Percentiles rank a stretch among this genome's conserved stretches.
Evolutionary conservation across 257 asterid species (phyloP).

Genomic region (Verbascum thapsus): DNA sequence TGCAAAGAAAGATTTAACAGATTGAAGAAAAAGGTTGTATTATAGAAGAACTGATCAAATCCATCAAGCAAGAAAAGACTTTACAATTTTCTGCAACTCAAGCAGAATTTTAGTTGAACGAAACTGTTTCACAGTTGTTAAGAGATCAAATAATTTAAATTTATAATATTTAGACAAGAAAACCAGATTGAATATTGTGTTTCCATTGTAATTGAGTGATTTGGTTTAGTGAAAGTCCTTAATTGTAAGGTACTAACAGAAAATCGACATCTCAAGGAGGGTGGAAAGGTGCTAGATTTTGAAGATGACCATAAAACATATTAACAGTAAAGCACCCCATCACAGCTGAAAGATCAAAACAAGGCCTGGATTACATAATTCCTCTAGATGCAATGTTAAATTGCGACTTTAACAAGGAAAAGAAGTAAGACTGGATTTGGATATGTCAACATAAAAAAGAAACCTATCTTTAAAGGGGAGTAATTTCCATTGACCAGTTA

Average conservation of each 20-base stretch:
- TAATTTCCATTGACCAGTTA: slow-evolving; percentile 1
- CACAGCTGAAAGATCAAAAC: slow-evolving; percentile 3
- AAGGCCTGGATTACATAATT: slow-evolving; percentile 3
- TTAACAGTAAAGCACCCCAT: background rate
- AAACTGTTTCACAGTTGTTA: slow-evolving; percentile 3
- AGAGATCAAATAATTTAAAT: background rate
- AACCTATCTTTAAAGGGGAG: background rate
- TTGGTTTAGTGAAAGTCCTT: slow-evolving; percentile 1
- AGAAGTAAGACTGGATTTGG: background rate
- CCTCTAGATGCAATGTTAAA: background rate
- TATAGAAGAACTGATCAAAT: slow-evolving; percentile 4
- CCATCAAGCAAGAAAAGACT: slow-evolving; percentile 4
- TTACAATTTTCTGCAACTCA: background rate
- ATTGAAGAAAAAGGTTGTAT: slow-evolving; percentile 2
- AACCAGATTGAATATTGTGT: background rate
- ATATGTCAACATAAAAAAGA: slow-evolving; percentile 6
- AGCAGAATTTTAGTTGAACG: slow-evolving; percentile 18
- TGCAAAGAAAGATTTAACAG: background rate
- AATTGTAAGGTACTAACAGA: background rate
- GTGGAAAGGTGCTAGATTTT: slow-evolving; percentile 1
- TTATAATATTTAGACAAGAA: background rate
- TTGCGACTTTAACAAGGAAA: background rate
- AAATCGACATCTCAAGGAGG: background rate
- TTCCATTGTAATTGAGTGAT: slow-evolving; percentile 15
- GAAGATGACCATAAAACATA: background rate